Conservation (phyloP, 495 filamentous ascomycete genomes). For the Annulohypoxylon stygium region DNA sequence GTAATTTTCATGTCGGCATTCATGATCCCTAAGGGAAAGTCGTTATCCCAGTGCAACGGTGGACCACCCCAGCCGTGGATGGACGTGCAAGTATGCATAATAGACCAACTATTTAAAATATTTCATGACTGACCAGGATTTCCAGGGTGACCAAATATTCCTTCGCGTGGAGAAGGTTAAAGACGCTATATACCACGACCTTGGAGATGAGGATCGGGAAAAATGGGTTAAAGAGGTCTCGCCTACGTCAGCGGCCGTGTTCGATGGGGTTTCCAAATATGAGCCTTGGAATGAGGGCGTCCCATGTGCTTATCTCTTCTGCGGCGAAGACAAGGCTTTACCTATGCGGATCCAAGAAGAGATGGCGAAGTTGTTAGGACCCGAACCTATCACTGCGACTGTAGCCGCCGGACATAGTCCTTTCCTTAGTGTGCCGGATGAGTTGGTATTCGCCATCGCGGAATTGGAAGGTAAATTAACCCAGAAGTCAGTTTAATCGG, state of each 20-base stretch:
- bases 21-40: not conserved
- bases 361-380: slow-evolving; percentile 1
- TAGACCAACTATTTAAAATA: not conserved
- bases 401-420: slow-evolving; percentile 6
- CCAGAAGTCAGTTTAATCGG: not conserved
- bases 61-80: slow-evolving; percentile 1
- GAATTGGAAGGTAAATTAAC: not conserved
- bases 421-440: slow-evolving; percentile 15
- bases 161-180: not conserved
- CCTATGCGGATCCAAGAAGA: not conserved
- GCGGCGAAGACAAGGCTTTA: not conserved
- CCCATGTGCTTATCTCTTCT: slow-evolving; percentile 11
- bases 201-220: not conserved
- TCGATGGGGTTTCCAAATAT: not conserved
- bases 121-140: not conserved
- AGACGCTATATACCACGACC: not conserved
- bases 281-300: slow-evolving; percentile 8
- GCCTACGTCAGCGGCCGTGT: not conserved
- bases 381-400: not conserved
- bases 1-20: slow-evolving; percentile 2
- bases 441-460: slow-evolving; percentile 2
- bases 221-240: slow-evolving; percentile 3
- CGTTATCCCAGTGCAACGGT: not conserved
- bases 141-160: not conserved
- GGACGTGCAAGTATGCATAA: slow-evolving; percentile 1